A percentile compares a stretch with the other conserved stretches of the same genome.
These are phyloP conservation scores for Xerocomellus chrysenteron DNA, from an alignment of 768 basidiomycete species.

Conservation along the genomic window DNA sequence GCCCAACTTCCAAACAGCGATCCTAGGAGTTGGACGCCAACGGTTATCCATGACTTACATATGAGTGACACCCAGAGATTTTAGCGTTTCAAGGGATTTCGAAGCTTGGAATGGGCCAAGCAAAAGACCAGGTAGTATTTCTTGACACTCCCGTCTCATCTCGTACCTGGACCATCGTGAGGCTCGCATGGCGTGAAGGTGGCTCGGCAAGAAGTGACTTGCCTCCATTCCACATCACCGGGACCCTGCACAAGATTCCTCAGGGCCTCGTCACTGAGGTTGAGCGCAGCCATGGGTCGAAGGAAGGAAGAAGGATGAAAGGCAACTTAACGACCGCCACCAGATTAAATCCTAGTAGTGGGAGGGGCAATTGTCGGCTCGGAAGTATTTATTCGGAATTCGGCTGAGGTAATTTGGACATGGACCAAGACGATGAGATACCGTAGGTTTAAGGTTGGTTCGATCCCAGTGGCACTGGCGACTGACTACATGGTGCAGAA, in stretches of 20 bases:
- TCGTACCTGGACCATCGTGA: slow-evolving; percentile 62
- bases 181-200: neutral
- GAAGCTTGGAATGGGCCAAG: slow-evolving; percentile 89
- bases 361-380: slow-evolving; percentile 11
- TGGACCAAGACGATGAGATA: slow-evolving; percentile 59
- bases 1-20: neutral
- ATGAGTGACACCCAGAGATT: slow-evolving; percentile 70
- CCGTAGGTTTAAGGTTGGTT: slow-evolving; percentile 42
- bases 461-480: neutral
- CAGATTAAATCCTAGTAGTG: neutral
- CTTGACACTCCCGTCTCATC: slow-evolving; percentile 94
- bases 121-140: slow-evolving; percentile 78
- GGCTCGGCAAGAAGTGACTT: slow-evolving; percentile 20
- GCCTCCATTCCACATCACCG: slow-evolving; percentile 84
- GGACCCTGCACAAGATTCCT: slow-evolving; percentile 73
- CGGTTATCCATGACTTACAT: slow-evolving; percentile 48
- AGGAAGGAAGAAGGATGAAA: slow-evolving; percentile 1
- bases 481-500: slow-evolving; percentile 19
- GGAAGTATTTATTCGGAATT: slow-evolving; percentile 28
- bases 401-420: slow-evolving; percentile 26
- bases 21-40: neutral
- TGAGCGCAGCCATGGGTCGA: slow-evolving; percentile 20
- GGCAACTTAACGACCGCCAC: neutral
- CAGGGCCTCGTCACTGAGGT: slow-evolving; percentile 40
- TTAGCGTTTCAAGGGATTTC: slow-evolving; percentile 72